These are phyloP conservation scores for Penicillium turbatum DNA, from an alignment of 495 filamentous ascomycete species.

Conservation along the genomic window DNA sequence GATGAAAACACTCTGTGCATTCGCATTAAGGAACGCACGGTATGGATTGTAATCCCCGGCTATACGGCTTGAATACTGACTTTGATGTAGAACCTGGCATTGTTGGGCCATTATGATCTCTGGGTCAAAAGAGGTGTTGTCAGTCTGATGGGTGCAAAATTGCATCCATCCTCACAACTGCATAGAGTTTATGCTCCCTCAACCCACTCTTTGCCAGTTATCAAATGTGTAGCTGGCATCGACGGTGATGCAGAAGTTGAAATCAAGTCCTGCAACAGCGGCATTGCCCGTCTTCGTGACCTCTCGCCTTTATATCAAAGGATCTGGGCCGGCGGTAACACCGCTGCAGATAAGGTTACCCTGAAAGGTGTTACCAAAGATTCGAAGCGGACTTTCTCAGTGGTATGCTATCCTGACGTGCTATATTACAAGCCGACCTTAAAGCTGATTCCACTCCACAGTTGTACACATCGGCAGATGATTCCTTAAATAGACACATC, in stretches of 20 bases:
- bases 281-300: conserved; percentile 53
- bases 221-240: conserved; percentile 52
- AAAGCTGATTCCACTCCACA: conserved; percentile 18
- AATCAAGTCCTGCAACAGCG: conserved; percentile 51
- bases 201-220: conserved; percentile 71
- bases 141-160: conserved; percentile 59
- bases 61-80: conserved; percentile 15
- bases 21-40: conserved; percentile 42
- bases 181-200: conserved; percentile 68
- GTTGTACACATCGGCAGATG: conserved; percentile 46
- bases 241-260: conserved; percentile 47
- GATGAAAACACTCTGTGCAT: conserved; percentile 40
- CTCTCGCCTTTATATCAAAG: conserved; percentile 67
- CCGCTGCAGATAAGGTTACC: conserved; percentile 36
- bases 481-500: conserved; percentile 46
- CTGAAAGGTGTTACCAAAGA: conserved; percentile 23
- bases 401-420: conserved; percentile 29
- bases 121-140: conserved; percentile 62
- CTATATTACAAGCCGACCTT: background rate
- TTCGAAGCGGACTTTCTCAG: conserved; percentile 39
- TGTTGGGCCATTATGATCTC: conserved; percentile 72
- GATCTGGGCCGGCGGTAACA: conserved; percentile 63
- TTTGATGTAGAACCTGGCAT: conserved; percentile 52
- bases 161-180: conserved; percentile 48
- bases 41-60: conserved; percentile 11